These are phyloP conservation scores for Scheffersomyces illinoinensis DNA, from an alignment of 1,139 yeast species.

Conservation along the genomic window DNA sequence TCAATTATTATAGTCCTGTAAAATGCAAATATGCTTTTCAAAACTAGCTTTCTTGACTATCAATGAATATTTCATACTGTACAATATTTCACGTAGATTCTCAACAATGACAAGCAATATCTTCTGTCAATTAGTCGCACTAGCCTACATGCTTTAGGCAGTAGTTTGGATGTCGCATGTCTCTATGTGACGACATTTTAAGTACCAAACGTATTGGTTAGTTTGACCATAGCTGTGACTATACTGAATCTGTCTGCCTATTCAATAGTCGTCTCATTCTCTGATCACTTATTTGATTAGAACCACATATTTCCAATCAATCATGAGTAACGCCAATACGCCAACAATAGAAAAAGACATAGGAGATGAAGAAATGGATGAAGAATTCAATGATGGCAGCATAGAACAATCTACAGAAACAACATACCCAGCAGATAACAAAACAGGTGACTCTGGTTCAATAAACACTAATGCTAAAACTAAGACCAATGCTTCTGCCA, in stretches of 20 bases:
- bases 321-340: neutral
- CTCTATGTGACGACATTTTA: neutral
- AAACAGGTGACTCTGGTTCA: neutral
- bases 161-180: neutral
- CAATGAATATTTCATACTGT: neutral
- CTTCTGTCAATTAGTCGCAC: neutral
- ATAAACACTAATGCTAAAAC: neutral
- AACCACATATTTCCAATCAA: neutral
- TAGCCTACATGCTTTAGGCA: neutral
- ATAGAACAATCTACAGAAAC: conserved; percentile 2
- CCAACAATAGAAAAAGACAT: conserved; percentile 4
- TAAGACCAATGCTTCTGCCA: neutral
- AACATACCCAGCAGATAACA: neutral
- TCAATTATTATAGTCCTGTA: neutral
- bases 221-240: neutral
- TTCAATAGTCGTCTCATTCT: neutral
- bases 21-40: neutral
- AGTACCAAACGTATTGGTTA: neutral
- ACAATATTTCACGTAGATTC: neutral
- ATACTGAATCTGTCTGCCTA: neutral
- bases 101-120: neutral
- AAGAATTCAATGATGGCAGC: conserved; percentile 16
- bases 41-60: neutral
- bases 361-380: conserved; percentile 34
- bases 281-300: neutral